A percentile compares a stretch with the other conserved stretches of the same genome.
Conservation (phyloP, 148 eudicot genomes). For the Vaccinium myrtillus region DNA sequence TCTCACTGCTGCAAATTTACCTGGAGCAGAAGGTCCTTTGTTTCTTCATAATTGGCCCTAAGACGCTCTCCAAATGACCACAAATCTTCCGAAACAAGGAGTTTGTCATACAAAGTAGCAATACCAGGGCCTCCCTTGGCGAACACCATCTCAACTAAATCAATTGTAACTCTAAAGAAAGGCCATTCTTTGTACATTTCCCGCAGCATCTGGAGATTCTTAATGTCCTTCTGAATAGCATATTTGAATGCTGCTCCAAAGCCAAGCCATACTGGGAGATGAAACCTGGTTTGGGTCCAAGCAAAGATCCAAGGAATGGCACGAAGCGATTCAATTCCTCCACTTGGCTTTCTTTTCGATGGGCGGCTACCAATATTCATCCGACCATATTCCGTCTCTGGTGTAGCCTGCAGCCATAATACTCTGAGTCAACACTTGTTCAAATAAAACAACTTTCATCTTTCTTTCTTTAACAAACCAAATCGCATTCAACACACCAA, state of each 20-base stretch:
- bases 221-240: constrained; percentile 61
- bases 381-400: constrained; percentile 88
- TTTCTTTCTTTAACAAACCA: not conserved
- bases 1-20: constrained; percentile 27
- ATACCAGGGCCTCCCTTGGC: constrained; percentile 98
- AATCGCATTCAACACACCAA: not conserved
- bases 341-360: constrained; percentile 94
- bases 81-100: constrained; percentile 83
- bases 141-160: constrained; percentile 94
- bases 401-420: constrained; percentile 64
- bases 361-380: constrained; percentile 99
- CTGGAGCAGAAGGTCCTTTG: constrained; percentile 72
- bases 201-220: constrained; percentile 71
- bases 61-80: constrained; percentile 76
- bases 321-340: constrained; percentile 94
- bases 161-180: constrained; percentile 96
- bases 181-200: constrained; percentile 98
- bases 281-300: constrained; percentile 97
- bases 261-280: constrained; percentile 98
- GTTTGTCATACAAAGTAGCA: constrained; percentile 82
- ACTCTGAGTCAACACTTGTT: not conserved
- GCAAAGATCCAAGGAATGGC: constrained; percentile 99
- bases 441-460: not conserved
- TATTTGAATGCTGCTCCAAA: constrained; percentile 81
- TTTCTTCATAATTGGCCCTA: constrained; percentile 73